Conservation (phyloP, 2,329 filamentous ascomycete species). For the Penicillium verrucosum region DNA sequence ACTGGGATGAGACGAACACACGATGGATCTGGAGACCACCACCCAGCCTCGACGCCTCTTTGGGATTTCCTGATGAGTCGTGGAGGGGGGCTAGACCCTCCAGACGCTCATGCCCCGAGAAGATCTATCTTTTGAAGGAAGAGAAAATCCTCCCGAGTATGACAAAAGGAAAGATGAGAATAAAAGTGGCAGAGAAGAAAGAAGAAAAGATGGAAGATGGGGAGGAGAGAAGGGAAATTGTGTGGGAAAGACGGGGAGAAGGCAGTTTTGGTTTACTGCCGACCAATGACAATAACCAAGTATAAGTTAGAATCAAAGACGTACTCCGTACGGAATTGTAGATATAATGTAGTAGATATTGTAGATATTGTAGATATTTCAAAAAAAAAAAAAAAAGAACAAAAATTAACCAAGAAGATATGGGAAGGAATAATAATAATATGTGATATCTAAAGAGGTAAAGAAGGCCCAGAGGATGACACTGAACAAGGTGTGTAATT, state of each 20-base stretch:
- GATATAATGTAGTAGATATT: neutral
- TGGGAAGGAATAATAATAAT: slow-evolving; percentile 7
- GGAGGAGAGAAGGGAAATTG: slow-evolving; percentile 2
- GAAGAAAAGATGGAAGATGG: neutral
- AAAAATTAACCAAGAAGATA: neutral
- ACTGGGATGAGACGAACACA: slow-evolving; percentile 6
- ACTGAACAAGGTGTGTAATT: neutral
- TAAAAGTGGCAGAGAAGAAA: neutral
- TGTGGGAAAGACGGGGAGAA: neutral
- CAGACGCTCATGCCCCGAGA: slow-evolving; percentile 31
- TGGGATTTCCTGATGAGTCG: slow-evolving; percentile 8
- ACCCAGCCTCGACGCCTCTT: slow-evolving; percentile 9
- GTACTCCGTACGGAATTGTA: neutral
- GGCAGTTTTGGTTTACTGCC: neutral
- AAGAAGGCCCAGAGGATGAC: neutral
- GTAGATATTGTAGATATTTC: neutral
- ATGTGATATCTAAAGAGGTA: neutral
- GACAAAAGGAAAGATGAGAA: neutral
- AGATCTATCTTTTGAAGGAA: slow-evolving; percentile 12
- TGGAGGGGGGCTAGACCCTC: slow-evolving; percentile 33
- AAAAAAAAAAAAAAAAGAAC: neutral
- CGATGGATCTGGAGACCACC: slow-evolving; percentile 9
- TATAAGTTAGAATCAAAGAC: neutral
- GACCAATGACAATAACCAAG: neutral
- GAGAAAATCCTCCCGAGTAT: neutral